Base-by-base conservation (phyloP, 805 yeast species). In the Candida maris region DNA sequence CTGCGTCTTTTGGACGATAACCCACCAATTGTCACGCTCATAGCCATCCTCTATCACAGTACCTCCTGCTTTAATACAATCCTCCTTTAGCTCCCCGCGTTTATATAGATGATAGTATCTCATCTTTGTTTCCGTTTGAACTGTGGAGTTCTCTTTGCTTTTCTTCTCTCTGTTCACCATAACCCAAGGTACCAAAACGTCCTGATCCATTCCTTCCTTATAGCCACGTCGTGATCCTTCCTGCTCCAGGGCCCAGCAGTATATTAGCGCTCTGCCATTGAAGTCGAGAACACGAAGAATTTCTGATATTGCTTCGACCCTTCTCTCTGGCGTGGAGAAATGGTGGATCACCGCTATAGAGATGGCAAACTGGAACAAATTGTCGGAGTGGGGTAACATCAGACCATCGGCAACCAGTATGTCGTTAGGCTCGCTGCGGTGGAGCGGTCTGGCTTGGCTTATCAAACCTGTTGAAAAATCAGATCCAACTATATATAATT, bases 231-330 rank as follows among this genome's bases (percentile, higher is more conserved):
- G 70, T 0, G 95, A 84, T 17, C 69, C 72, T 39, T 81, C 84
- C 59, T 93, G 98, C 47, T 93, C 98, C 35, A 93, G 61, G 0
- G 98, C 98, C 98, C 98, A 93, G 35, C 95, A 94, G 57, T 91
- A 93, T 6, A 93, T 74, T 50, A 93, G 63, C 0, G 86, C 84
- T 35, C 71, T 73, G 1, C 95, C 96, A 1, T 77, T 78, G 0
- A 45, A 37, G 27, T 58, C 67, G 35, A 93, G 57, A 19, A 57
- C 53, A 15, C 78, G 61, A 25, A 93, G 55, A 2, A 89, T 80
- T 41, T 83, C 84, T 10, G 49, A 48, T 6, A 93, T 79, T 1
- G 96, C 97, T 6, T 73, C 75, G 1, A 85, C 57, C 35, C 98
- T 70, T 54, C 98, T 71, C 43, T 79, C 82, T 14, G 73, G 74